phyloP scores from a whole-genome alignment of 352 stramenopile species.

The Globisporangium okanoganense region DNA sequence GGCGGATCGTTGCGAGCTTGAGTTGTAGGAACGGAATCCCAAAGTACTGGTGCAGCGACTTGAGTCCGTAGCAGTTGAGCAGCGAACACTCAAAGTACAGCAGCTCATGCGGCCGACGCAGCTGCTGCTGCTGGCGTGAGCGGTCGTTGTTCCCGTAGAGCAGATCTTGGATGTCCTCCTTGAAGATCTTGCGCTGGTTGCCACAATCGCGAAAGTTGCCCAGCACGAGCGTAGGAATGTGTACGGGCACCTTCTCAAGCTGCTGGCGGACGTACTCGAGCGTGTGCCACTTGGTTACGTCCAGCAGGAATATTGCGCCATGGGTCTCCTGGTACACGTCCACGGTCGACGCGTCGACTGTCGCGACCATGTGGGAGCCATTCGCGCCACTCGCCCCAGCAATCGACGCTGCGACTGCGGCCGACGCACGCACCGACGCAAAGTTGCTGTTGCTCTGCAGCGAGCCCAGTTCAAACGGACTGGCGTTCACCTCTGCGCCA shows the following conservation, averaged over 20 bases:
- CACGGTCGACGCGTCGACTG: conserved; percentile 80
- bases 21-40: conserved; percentile 80
- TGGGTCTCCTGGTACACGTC: conserved; percentile 90
- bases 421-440: conserved; percentile 20
- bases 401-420: conserved; percentile 21
- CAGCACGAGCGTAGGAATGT: conserved; percentile 78
- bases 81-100: conserved; percentile 85
- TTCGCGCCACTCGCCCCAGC: conserved; percentile 18
- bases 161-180: conserved; percentile 78
- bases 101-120: conserved; percentile 52
- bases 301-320: conserved; percentile 85
- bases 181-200: conserved; percentile 77
- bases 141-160: conserved; percentile 46
- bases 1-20: conserved; percentile 69
- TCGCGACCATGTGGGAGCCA: conserved; percentile 54
- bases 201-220: conserved; percentile 79
- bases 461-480: conserved; percentile 23
- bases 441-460: conserved; percentile 12
- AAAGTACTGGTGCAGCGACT: conserved; percentile 84
- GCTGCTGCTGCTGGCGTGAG: conserved; percentile 26
- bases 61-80: conserved; percentile 81
- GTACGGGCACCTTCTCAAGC: conserved; percentile 60
- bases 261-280: conserved; percentile 81
- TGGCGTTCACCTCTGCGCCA: conserved; percentile 1
- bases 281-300: conserved; percentile 77